Conservation (phyloP, 2,329 filamentous ascomycete genomes). For the Aspergillus hiratsukae region DNA sequence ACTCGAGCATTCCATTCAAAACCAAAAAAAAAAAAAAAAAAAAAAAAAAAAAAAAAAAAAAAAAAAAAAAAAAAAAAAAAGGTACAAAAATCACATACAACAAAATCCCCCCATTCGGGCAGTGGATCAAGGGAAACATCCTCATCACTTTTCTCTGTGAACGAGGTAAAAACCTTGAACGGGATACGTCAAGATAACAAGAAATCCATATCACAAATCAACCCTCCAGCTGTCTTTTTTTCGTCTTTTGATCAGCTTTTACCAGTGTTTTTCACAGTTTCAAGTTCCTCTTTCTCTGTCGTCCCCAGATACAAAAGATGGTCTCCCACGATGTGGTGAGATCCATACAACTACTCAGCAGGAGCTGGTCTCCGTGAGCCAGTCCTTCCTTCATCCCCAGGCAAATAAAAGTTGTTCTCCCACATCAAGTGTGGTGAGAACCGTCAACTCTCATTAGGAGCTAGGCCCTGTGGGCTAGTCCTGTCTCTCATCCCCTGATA, state of each 20-base stretch:
- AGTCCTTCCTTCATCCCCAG: not conserved
- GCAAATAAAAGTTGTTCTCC: too few species aligned
- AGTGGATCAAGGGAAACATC: conserved; percentile 19
- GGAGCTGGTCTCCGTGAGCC: not conserved
- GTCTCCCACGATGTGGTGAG: not conserved
- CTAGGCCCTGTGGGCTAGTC: too few species aligned
- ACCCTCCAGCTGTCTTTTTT: not conserved
- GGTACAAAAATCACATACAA: not conserved
- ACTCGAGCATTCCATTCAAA: not conserved
- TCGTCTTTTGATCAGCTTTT: not conserved
- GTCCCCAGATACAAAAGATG: not conserved
- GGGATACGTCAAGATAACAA: conserved; percentile 3
- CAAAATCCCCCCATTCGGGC: conserved; percentile 19
- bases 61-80: not conserved
- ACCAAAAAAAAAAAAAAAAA: not conserved
- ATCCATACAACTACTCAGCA: not conserved
- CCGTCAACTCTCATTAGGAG: too few species aligned
- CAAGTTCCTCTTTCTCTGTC: not conserved
- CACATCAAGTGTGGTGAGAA: too few species aligned
- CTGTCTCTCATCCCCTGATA: too few species aligned
- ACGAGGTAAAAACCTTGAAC: conserved; percentile 21
- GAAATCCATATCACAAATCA: not conserved
- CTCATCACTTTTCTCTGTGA: conserved; percentile 2
- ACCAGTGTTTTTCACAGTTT: not conserved
- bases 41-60: not conserved